These are phyloP conservation scores for Vicia faba DNA, from an alignment of 306 rosid species.

Conservation along the genomic window DNA sequence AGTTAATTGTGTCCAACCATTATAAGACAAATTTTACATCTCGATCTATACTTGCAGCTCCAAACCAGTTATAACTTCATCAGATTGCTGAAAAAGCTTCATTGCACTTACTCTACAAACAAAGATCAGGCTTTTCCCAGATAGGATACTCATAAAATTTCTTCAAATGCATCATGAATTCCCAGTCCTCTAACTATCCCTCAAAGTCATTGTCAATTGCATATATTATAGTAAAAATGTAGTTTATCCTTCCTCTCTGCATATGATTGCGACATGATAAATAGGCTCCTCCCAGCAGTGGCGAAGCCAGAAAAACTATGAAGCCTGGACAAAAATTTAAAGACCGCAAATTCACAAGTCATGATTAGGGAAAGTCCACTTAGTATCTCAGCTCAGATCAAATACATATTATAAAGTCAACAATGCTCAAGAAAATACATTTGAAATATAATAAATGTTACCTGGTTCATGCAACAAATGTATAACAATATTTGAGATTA, in stretches of 20 bases:
- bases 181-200: neutral
- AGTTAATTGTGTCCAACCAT: neutral
- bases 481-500: too few species aligned
- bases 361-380: too few species aligned
- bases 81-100: neutral
- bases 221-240: slow-evolving; percentile 4
- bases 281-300: neutral
- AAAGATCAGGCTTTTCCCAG: neutral
- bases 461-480: too few species aligned
- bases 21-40: neutral
- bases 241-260: slow-evolving; percentile 1
- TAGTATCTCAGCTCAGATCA: too few species aligned
- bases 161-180: slow-evolving; percentile 10
- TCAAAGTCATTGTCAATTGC: slow-evolving; percentile 1
- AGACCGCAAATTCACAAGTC: too few species aligned
- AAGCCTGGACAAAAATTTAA: too few species aligned
- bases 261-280: slow-evolving; percentile 2
- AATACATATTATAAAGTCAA: too few species aligned
- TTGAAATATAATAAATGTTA: too few species aligned
- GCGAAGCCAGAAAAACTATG: too few species aligned
- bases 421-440: too few species aligned
- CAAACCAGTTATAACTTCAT: neutral
- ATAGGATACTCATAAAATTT: neutral
- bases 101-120: neutral
- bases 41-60: slow-evolving; percentile 6